Conservation (phyloP, 768 basidiomycete genomes). For the Boletus rubroflammeus region DNA sequence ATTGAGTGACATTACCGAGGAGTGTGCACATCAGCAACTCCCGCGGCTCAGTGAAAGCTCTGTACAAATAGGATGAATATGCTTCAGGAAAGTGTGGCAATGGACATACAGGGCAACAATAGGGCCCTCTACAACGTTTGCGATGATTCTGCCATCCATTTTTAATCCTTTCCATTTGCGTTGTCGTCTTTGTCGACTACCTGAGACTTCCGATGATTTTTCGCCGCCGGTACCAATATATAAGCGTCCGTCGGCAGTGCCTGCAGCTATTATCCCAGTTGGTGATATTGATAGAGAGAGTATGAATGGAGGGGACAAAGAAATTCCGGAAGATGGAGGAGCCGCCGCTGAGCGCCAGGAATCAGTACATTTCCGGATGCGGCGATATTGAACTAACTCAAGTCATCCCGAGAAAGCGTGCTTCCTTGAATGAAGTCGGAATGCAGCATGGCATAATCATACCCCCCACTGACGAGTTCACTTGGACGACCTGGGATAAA, state of each 20-base stretch:
- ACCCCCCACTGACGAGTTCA: slow-evolving; percentile 76
- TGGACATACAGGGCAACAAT: slow-evolving; percentile 61
- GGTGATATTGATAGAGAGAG: slow-evolving; percentile 57
- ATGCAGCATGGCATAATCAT: slow-evolving; percentile 66
- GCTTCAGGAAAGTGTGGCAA: neutral
- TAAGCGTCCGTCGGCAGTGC: slow-evolving; percentile 73
- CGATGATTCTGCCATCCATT: slow-evolving; percentile 40
- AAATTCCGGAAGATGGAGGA: slow-evolving; percentile 44
- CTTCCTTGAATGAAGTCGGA: slow-evolving; percentile 58
- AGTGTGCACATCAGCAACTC: slow-evolving; percentile 56
- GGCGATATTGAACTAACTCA: slow-evolving; percentile 40
- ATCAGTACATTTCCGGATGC: neutral
- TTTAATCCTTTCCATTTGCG: slow-evolving; percentile 74
- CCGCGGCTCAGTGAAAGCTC: slow-evolving; percentile 47
- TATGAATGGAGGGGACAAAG: slow-evolving; percentile 73
- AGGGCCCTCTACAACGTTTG: slow-evolving; percentile 67
- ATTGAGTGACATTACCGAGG: slow-evolving; percentile 53
- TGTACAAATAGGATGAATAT: slow-evolving; percentile 20
- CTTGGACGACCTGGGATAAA: slow-evolving; percentile 70
- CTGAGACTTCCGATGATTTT: slow-evolving; percentile 31
- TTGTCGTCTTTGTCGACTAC: slow-evolving; percentile 46
- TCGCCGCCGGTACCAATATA: slow-evolving; percentile 69
- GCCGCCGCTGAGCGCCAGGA: slow-evolving; percentile 32
- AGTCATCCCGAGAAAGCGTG: slow-evolving; percentile 53
- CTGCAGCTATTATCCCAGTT: slow-evolving; percentile 60